Base-by-base conservation (phyloP, 1,284 basidiomycete genomes). In the Ceratobasidium sp. region DNA sequence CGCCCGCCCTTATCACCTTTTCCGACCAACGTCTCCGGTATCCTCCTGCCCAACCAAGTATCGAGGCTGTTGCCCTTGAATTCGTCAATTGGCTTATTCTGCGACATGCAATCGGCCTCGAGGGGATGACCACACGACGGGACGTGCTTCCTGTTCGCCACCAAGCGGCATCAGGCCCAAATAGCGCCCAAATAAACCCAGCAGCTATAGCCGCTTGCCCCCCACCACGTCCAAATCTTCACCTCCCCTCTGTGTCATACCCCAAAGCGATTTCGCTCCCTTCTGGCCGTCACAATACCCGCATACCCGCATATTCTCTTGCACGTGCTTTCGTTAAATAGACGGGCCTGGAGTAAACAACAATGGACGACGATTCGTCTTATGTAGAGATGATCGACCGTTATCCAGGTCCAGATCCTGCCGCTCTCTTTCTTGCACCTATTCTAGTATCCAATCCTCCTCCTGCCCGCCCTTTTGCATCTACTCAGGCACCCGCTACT, bases 361-460 rank as follows among this genome's bases (percentile, higher is more conserved):
- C 62, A 54, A 76, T 76, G 73, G 73, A 76, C 62, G 73, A 76
- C 73, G 73, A 76, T 52, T 66, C 73, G 38, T 76, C 73, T 44
- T 76, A 56, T 50, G 62, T 76, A 62, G 73, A 76, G 73, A 76
- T 76, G 73, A 76, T 76, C 73, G 73, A 76, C 73, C 73, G 73
- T 38, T 76, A 76, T 42, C 73, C 73, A 26, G 73, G 73, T 26
- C 73, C 73, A 57, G 73, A 76, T 76, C 73, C 73, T 40, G 73
- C 73, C 59, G 73, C 73, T 56, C 73, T 76, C 73, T 76, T 56
- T 33, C 64, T 76, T 42, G 61, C 73, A 1, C 50, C 48, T 7
- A 23, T 57, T 38, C 62, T 76, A 17, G 50, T 76, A 6, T 54
- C 73, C 54, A 13, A 23, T 9, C 62, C 62, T n/a, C 73, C 73